These are phyloP conservation scores for Zygosaccharomyces pseudobailii DNA, from an alignment of 1,139 yeast genomes.

Conservation along the genomic window DNA sequence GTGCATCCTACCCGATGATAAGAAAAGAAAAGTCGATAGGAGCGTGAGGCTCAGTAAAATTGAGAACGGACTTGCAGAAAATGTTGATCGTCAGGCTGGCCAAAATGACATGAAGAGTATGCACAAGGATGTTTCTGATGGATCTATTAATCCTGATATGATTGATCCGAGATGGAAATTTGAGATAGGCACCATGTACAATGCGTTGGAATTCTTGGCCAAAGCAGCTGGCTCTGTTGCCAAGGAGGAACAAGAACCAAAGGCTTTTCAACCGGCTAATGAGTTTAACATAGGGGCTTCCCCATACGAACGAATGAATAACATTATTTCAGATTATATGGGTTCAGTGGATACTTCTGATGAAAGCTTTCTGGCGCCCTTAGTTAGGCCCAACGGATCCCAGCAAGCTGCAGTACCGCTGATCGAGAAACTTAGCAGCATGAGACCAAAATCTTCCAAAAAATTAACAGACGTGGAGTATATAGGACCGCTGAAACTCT, in stretches of 20 bases:
- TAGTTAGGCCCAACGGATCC: slow-evolving; percentile 20
- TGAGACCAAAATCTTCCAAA: slow-evolving; percentile 52
- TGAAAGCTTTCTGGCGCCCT: slow-evolving; percentile 17
- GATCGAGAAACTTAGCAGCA: slow-evolving; percentile 43
- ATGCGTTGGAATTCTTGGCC: slow-evolving; percentile 66
- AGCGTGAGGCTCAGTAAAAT: not conserved
- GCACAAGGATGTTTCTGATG: not conserved
- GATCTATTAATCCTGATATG: slow-evolving; percentile 49
- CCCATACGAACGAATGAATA: not conserved
- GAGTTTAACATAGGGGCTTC: slow-evolving; percentile 23
- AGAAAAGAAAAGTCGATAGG: slow-evolving; percentile 5
- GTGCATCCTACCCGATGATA: slow-evolving; percentile 63
- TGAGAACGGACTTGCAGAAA: slow-evolving; percentile 1
- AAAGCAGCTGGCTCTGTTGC: slow-evolving; percentile 71
- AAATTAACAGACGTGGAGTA: slow-evolving; percentile 58
- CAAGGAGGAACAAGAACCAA: slow-evolving; percentile 65
- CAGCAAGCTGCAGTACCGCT: slow-evolving; percentile 40
- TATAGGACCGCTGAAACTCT: slow-evolving; percentile 55
- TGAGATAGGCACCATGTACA: slow-evolving; percentile 48
- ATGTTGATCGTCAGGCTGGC: not conserved
- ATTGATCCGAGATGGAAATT: slow-evolving; percentile 39
- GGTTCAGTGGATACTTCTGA: slow-evolving; percentile 10
- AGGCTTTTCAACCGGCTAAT: slow-evolving; percentile 49
- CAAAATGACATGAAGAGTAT: not conserved
- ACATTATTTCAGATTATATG: not conserved